Evolutionary conservation across 768 basidiomycete species (phyloP).

Genomic region (Dendrothele bispora): DNA sequence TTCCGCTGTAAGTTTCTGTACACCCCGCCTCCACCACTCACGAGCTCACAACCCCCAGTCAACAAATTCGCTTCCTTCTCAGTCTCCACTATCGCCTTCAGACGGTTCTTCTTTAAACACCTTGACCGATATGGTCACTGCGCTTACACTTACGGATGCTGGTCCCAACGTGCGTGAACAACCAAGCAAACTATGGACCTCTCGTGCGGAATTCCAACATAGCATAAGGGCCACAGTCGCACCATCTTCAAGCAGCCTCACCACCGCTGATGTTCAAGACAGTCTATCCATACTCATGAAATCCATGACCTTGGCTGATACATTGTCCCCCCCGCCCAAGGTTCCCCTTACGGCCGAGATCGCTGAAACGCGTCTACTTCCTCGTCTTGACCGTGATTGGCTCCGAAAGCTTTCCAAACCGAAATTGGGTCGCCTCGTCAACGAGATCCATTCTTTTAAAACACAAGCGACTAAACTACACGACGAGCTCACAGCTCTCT

Average conservation of each 20-base stretch:
- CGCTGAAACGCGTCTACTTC: neutral
- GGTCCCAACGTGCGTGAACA: conserved; percentile 7
- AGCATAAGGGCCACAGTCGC: neutral
- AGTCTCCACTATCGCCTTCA: neutral
- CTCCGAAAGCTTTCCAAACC: neutral
- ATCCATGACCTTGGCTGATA: too few relatives aligned
- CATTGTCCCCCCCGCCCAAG: too few relatives aligned
- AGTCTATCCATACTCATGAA: neutral
- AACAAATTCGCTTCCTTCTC: neutral
- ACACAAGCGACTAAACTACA: neutral
- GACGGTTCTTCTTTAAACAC: neutral
- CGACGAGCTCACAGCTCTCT: neutral
- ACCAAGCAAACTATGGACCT: conserved; percentile 8
- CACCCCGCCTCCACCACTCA: too few relatives aligned
- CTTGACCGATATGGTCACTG: conserved; percentile 5
- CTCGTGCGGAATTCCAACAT: conserved; percentile 8
- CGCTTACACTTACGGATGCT: neutral
- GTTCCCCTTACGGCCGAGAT: too few relatives aligned
- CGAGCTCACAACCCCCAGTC: neutral
- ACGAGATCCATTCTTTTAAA: neutral
- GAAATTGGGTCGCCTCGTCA: neutral
- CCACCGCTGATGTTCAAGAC: too few relatives aligned
- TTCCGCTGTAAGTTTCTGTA: neutral
- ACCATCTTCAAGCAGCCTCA: too few relatives aligned
- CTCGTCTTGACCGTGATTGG: neutral